A percentile compares a stretch with the other conserved stretches of the same genome.
Evolutionary conservation across 202 grass and related monocot species (phyloP).

Genomic region (Panicum hallii): DNA sequence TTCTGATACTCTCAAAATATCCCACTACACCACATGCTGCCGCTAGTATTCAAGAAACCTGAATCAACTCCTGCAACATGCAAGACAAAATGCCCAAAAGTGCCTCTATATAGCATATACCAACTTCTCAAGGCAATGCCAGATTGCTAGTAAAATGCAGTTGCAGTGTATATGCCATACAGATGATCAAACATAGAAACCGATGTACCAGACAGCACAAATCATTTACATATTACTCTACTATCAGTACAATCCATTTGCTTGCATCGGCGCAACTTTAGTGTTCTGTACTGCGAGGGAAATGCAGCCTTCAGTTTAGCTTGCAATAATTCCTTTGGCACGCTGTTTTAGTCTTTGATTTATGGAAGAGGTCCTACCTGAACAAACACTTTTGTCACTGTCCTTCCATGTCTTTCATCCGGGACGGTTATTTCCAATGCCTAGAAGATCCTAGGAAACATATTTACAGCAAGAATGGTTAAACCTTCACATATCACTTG

Average conservation of each 20-base stretch:
- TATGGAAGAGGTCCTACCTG: not conserved
- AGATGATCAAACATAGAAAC: not conserved
- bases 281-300: not conserved
- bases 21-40: not conserved
- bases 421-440: constrained; percentile 60
- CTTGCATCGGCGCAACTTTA: not conserved
- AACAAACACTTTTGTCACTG: not conserved
- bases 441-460: constrained; percentile 66
- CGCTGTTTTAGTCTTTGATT: constrained; percentile 10
- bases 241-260: not conserved
- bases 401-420: constrained; percentile 41
- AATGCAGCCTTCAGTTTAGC: not conserved
- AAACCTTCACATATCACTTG: not conserved
- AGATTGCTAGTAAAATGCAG: not conserved
- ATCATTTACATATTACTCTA: not conserved
- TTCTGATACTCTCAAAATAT: not conserved
- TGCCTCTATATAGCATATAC: not conserved
- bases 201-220: not conserved
- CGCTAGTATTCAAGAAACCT: not conserved
- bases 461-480: constrained; percentile 13
- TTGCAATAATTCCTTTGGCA: not conserved
- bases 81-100: not conserved
- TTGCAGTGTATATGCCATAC: not conserved
- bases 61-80: not conserved
- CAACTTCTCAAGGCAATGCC: constrained; percentile 14